Conservation (phyloP, 106 monocot species). For the Allium fistulosum region DNA sequence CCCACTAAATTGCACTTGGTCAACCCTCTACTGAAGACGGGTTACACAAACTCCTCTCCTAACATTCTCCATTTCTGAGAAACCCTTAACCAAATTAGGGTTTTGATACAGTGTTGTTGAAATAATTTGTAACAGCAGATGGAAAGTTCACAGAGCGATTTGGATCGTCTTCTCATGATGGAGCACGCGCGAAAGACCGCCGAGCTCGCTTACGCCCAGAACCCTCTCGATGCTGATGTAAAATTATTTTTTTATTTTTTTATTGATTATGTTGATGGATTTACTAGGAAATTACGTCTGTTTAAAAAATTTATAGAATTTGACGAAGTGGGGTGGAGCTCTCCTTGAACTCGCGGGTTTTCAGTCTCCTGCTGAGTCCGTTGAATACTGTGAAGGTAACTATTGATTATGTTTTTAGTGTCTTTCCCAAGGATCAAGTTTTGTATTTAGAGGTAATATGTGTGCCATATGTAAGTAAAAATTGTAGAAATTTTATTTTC, state of each 20-base stretch:
- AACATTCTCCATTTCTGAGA: no score
- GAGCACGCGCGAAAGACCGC: conserved; percentile 57
- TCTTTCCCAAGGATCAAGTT: no score
- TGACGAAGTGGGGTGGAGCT: conserved; percentile 19
- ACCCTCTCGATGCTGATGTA: conserved; percentile 73
- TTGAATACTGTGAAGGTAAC: conserved; percentile 10
- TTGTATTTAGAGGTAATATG: no score
- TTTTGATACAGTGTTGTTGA: not conserved
- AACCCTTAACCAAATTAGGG: not conserved
- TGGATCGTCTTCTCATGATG: conserved; percentile 63
- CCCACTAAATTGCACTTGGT: no score
- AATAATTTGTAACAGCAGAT: not conserved
- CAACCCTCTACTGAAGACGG: no score
- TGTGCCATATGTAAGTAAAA: not conserved
- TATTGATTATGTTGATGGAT: not conserved
- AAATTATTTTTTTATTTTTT: conserved; percentile 4
- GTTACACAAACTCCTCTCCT: no score
- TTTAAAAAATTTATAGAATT: not conserved
- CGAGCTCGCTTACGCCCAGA: conserved; percentile 46
- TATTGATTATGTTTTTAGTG: not conserved
- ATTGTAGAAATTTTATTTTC: not conserved
- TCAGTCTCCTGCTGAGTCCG: conserved; percentile 4
- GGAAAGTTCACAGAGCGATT: conserved; percentile 16
- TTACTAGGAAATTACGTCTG: no score
- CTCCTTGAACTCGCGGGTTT: conserved; percentile 16